Base-by-base conservation (phyloP, 805 yeast genomes). In the Candida insectorum region DNA sequence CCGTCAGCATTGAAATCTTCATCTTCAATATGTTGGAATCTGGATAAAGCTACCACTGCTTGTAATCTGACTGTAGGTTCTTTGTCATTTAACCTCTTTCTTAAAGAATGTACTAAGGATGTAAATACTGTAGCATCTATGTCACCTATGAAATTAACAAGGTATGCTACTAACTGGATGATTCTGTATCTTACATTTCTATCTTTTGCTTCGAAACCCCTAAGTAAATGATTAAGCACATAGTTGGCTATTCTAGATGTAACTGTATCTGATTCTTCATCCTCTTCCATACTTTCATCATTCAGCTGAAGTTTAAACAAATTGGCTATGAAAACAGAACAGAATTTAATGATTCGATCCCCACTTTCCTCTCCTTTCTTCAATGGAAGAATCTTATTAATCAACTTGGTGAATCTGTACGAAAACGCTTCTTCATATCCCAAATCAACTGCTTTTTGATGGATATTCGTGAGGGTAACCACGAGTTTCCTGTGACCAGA, bases 51-150 rank as follows among this genome's bases (percentile, higher is more conserved):
- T 22, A 82, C 73, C 0, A 85, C 79, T 0, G 97, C 95, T 56
- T 85, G 93, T n/a, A 81, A 69, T 47, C 98, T 69, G 3, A 93
- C 85, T 6, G 65, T 60, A 5, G 87, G 66, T 48, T 91, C 97
- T 49, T 78, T 83, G 48, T 85, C 95, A 44, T 71, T 72, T 1
- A 85, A 52, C 39, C 97, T 69, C 30, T 73, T 73, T 21, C 73
- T 68, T 30, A 89, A 62, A 10, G 79, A 73, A 51, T 74, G 72
- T 42, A 77, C 67, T 30, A 93, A 57, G 2, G 75, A 68, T 28
- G 78, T 78, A 45, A 80, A 84, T 17, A 86, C 56, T 13, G 79
- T 84, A 36, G 79, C 81, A 47, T 82, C 89, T 27, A 91, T 71
- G 43, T 84, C 91, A 4, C 83, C 81, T 31, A 88, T 69, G 35